phyloP scores from a whole-genome alignment of 352 stramenopile species.

The Phytophthora sp. region DNA sequence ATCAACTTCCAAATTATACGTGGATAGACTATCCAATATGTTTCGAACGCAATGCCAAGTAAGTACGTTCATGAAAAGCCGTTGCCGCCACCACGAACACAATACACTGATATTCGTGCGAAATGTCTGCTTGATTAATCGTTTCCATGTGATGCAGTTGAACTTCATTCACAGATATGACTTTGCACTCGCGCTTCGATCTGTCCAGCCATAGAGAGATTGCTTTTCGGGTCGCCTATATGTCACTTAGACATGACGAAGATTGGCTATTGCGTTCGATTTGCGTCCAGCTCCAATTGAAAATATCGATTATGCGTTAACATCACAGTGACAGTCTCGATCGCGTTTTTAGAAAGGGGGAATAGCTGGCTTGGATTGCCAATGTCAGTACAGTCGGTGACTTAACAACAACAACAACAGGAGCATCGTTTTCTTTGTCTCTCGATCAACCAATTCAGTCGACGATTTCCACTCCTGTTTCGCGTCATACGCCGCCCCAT shows the following conservation, averaged over 20 bases:
- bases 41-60: constrained; percentile 5
- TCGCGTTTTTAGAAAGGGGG: neutral
- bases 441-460: neutral
- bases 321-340: neutral
- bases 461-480: neutral
- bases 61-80: constrained; percentile 3
- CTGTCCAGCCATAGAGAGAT: neutral
- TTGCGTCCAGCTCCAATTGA: neutral
- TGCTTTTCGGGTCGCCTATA: neutral
- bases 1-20: neutral
- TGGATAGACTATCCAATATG: constrained; percentile 1
- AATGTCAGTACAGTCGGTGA: neutral
- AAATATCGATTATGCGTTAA: neutral
- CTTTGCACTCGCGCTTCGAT: neutral
- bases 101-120: constrained; percentile 2
- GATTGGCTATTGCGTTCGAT: neutral
- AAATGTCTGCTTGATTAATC: neutral
- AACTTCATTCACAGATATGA: constrained; percentile 3
- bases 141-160: neutral
- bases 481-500: no score
- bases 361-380: neutral
- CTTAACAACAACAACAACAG: no score
- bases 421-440: neutral
- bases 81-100: constrained; percentile 7
- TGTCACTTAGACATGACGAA: neutral